Evolutionary conservation across 192 early-diverging fungal genomes (phyloP).

Genomic region (Coemansia sp.): DNA sequence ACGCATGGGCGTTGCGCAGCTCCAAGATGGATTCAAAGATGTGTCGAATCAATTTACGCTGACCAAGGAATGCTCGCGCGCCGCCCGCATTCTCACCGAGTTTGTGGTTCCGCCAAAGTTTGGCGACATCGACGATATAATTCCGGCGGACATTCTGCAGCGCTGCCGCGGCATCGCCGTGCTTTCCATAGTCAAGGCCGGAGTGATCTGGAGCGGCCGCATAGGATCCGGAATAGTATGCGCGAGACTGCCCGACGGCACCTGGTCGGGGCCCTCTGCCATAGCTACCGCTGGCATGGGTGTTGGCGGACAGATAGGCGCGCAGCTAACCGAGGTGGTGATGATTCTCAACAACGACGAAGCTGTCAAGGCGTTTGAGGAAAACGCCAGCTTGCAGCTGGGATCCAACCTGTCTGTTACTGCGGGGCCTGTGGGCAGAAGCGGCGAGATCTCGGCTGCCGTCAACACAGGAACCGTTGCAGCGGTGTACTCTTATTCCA

Average conservation of each 20-base stretch:
- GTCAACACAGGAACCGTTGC: conserved; percentile 67
- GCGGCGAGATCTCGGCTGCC: conserved; percentile 77
- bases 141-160: conserved; percentile 61
- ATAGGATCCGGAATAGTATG: conserved; percentile 85
- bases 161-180: conserved; percentile 91
- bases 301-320: conserved; percentile 85
- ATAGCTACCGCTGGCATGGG: conserved; percentile 82
- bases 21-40: conserved; percentile 48
- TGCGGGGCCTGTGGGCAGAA: conserved; percentile 83
- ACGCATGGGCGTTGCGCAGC: conserved; percentile 47
- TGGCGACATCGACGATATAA: conserved; percentile 63
- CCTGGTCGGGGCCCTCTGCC: conserved; percentile 84
- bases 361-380: conserved; percentile 80
- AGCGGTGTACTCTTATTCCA: conserved; percentile 91
- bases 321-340: conserved; percentile 85
- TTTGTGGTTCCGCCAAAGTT: conserved; percentile 51
- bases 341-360: conserved; percentile 80
- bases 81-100: conserved; percentile 45
- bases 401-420: conserved; percentile 85
- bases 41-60: conserved; percentile 38
- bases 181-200: conserved; percentile 88
- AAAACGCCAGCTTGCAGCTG: conserved; percentile 80
- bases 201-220: conserved; percentile 85
- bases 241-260: conserved; percentile 62
- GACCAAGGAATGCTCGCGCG: conserved; percentile 50